A percentile compares a stretch with the other conserved stretches of the same genome.
These are phyloP conservation scores for Phoma herbarum DNA, from an alignment of 2,329 filamentous ascomycete genomes.

Conservation along the genomic window DNA sequence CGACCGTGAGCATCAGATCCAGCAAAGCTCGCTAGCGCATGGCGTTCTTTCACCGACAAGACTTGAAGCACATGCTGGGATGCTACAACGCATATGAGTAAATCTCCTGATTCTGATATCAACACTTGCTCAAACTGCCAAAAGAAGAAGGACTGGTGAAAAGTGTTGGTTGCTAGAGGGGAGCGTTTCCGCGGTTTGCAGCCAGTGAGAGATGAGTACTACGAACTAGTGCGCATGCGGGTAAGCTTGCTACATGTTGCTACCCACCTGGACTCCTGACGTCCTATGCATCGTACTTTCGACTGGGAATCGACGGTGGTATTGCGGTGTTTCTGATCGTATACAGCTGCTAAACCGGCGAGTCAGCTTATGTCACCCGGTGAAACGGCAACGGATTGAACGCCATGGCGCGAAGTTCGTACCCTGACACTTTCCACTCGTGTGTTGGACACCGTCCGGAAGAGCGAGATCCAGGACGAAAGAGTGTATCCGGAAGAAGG, in stretches of 20 bases:
- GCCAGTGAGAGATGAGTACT: conserved; percentile 7
- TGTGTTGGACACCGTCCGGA: too few species aligned
- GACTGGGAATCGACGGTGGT: neutral
- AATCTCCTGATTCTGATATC: neutral
- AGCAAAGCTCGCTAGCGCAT: neutral
- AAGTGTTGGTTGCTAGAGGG: conserved; percentile 11
- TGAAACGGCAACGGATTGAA: too few species aligned
- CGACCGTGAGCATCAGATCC: neutral
- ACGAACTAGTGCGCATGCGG: conserved; percentile 10
- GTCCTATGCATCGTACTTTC: neutral
- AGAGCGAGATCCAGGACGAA: too few species aligned
- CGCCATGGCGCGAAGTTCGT: too few species aligned
- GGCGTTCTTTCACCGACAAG: neutral
- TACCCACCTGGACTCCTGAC: neutral
- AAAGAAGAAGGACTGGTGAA: conserved; percentile 9
- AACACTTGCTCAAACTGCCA: neutral
- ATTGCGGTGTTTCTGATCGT: neutral
- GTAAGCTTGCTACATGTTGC: conserved; percentile 15
- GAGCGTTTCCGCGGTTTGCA: conserved; percentile 10
- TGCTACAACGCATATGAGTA: neutral
- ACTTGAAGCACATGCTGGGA: neutral
- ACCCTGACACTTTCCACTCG: too few species aligned
- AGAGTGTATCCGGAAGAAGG: too few species aligned
- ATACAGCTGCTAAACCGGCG: neutral
- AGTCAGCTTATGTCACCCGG: too few species aligned